Conservation (phyloP, 2,329 filamentous ascomycete genomes). For the Xenosphaeropsis pyriputrescens region DNA sequence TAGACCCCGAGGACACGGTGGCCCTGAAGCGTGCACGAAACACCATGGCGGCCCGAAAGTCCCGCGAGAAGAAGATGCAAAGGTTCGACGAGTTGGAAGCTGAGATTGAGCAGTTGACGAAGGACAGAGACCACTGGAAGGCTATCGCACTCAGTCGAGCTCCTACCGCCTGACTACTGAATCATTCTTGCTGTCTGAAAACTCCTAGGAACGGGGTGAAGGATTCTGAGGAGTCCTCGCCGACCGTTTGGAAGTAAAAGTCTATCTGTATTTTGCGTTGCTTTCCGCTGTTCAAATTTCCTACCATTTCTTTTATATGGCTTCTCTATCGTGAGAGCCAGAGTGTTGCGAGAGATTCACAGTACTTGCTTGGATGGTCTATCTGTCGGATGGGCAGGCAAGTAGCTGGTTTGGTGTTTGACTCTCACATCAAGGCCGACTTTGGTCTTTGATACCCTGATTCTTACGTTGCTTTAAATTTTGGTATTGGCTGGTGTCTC, state of each 20-base stretch:
- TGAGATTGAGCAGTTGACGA: conserved; percentile 54
- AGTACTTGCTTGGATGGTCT: neutral
- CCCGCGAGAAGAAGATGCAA: conserved; percentile 71
- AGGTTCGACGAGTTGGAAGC: conserved; percentile 62
- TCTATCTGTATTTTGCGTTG: neutral
- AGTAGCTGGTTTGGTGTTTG: neutral
- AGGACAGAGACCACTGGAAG: conserved; percentile 54
- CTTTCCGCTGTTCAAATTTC: neutral
- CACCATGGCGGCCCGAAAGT: conserved; percentile 86
- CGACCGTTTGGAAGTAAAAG: neutral
- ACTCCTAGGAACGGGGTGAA: neutral
- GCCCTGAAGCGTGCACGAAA: conserved; percentile 90
- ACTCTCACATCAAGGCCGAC: neutral
- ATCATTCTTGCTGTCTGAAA: too few relatives aligned
- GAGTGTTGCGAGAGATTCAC: neutral
- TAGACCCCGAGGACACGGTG: conserved; percentile 59
- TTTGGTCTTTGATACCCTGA: neutral
- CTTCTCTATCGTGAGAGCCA: neutral
- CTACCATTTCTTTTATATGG: neutral
- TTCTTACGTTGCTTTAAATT: neutral
- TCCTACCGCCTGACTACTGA: too few relatives aligned
- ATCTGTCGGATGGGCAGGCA: neutral
- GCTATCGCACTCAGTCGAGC: conserved; percentile 11
- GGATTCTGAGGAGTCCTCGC: neutral
- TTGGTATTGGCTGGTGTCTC: neutral